Evolutionary conservation across 2,329 filamentous ascomycete genomes (phyloP).

Genomic region (Ophiostoma tasmaniense): DNA sequence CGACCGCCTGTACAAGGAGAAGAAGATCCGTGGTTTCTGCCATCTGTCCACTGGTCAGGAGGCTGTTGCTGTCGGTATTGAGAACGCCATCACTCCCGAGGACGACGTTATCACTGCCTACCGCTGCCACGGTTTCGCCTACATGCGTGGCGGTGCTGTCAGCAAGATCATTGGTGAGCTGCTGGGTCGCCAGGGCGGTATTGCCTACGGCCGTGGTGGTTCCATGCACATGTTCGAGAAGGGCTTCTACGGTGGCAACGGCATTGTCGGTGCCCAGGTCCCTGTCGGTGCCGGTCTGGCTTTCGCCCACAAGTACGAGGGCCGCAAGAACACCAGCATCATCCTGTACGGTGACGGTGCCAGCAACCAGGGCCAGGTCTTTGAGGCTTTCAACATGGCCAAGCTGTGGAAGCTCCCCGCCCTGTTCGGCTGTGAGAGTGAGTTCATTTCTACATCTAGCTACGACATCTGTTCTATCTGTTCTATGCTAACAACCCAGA

Average conservation of each 20-base stretch:
- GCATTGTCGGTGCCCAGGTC: conserved; percentile 97
- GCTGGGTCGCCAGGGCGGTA: conserved; percentile 88
- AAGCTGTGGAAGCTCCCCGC: conserved; percentile 97
- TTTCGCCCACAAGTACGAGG: conserved; percentile 92
- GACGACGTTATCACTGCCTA: conserved; percentile 98
- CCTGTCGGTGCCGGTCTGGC: conserved; percentile 93
- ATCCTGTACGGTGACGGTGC: conserved; percentile 96
- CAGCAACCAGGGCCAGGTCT: conserved; percentile 98
- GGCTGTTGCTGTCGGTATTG: conserved; percentile 92
- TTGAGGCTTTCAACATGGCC: conserved; percentile 99
- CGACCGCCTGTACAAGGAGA: conserved; percentile 99
- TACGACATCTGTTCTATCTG: neutral
- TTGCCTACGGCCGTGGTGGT: conserved; percentile 96
- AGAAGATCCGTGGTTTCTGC: conserved; percentile 99
- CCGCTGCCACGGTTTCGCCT: conserved; percentile 95
- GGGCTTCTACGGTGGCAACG: conserved; percentile 97
- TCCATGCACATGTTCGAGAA: conserved; percentile 99
- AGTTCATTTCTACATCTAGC: conserved; percentile 33
- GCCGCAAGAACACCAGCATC: conserved; percentile 75
- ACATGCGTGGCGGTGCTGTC: conserved; percentile 89
- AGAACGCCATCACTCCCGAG: conserved; percentile 82
- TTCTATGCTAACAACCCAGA: conserved; percentile 46
- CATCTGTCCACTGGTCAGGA: conserved; percentile 97
- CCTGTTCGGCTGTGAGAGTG: conserved; percentile 97
- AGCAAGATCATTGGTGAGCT: conserved; percentile 94